phyloP scores from a whole-genome alignment of 192 early-diverging fungal species.

The Mortierella alpina region DNA sequence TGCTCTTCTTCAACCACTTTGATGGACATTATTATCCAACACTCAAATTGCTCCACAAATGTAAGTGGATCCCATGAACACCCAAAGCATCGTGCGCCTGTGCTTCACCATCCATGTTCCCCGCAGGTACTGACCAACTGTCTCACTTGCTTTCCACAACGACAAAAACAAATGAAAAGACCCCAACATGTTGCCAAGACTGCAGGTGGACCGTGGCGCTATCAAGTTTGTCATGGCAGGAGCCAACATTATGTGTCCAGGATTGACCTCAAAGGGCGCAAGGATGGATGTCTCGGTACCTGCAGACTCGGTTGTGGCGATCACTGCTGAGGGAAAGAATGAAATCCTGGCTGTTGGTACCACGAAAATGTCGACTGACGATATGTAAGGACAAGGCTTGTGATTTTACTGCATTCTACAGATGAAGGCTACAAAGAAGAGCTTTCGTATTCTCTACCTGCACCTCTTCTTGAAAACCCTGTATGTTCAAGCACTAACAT shows the following conservation, averaged over 20 bases:
- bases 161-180: constrained; percentile 58
- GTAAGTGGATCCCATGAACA: constrained; percentile 54
- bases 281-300: constrained; percentile 81
- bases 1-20: constrained; percentile 96
- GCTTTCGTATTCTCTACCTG: neutral
- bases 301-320: constrained; percentile 79
- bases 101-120: neutral
- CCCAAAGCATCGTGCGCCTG: neutral
- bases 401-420: constrained; percentile 10
- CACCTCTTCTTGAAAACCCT: neutral
- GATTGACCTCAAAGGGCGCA: constrained; percentile 94
- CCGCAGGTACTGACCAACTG: neutral
- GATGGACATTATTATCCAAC: constrained; percentile 92
- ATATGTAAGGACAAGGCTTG: constrained; percentile 73
- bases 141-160: constrained; percentile 4
- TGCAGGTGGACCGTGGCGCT: constrained; percentile 96
- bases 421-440: no score
- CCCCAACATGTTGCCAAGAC: constrained; percentile 89
- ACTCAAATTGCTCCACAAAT: constrained; percentile 90
- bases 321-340: constrained; percentile 97
- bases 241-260: constrained; percentile 99
- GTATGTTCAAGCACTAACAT: neutral
- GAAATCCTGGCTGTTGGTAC: constrained; percentile 91
- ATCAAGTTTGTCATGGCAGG: constrained; percentile 98
- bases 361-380: constrained; percentile 87